phyloP scores from a whole-genome alignment of 345 rosid genomes.

The Eucalyptus caleyi region DNA sequence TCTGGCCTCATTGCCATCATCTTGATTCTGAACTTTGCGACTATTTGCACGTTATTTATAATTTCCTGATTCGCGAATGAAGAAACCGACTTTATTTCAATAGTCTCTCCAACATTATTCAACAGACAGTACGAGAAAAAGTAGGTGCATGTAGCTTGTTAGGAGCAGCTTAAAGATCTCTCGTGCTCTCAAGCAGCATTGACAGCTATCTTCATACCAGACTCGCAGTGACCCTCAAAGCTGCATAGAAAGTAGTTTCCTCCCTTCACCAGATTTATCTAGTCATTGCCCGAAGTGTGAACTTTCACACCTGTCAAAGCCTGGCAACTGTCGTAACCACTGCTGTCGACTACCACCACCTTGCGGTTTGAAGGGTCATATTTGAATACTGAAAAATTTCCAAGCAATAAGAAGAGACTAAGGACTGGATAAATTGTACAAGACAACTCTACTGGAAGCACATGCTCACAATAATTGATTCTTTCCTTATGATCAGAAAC shows the following conservation, averaged over 20 bases:
- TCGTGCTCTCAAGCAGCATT: conserved; percentile 4
- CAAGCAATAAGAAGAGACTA: neutral
- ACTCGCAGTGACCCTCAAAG: conserved; percentile 23
- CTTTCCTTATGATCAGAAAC: neutral
- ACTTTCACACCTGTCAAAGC: conserved; percentile 14
- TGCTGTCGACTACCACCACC: conserved; percentile 21
- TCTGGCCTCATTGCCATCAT: neutral
- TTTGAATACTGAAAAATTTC: conserved; percentile 19
- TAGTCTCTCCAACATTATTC: neutral
- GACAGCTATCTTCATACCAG: conserved; percentile 43
- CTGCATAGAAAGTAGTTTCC: conserved; percentile 29
- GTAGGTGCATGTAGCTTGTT: neutral
- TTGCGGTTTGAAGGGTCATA: conserved; percentile 22
- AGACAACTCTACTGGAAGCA: neutral
- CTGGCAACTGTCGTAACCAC: conserved; percentile 13
- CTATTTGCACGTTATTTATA: neutral
- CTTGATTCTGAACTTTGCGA: neutral
- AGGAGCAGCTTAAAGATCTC: neutral
- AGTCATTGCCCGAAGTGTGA: conserved; percentile 24
- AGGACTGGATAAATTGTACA: neutral
- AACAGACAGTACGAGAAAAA: neutral
- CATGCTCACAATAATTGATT: neutral
- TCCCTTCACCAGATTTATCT: conserved; percentile 24
- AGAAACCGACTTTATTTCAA: neutral
- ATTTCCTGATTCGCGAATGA: neutral